Conservation (phyloP, 805 yeast species). For the Wickerhamomyces chambardii region DNA sequence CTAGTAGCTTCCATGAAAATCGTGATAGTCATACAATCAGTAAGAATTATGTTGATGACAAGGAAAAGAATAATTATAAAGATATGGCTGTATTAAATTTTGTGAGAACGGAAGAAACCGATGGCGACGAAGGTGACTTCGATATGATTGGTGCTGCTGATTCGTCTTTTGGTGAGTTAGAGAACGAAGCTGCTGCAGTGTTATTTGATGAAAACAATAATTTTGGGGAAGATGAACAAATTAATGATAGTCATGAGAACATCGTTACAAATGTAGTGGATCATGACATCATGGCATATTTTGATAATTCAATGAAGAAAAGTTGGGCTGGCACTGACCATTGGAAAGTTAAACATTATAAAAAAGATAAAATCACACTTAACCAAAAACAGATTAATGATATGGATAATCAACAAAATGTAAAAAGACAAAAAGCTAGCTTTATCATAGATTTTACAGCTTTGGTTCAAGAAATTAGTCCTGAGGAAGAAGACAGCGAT, state of each 20-base stretch:
- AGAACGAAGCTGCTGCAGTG: slow-evolving; percentile 14
- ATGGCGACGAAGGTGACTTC: slow-evolving; percentile 12
- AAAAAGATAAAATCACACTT: slow-evolving; percentile 20
- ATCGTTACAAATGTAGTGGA: slow-evolving; percentile 31
- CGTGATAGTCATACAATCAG: too few species aligned
- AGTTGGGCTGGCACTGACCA: slow-evolving; percentile 93
- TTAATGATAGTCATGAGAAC: slow-evolving; percentile 12
- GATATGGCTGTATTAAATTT: too few species aligned
- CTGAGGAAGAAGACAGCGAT: not conserved
- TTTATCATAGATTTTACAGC: slow-evolving; percentile 33
- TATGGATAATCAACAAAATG: slow-evolving; percentile 6
- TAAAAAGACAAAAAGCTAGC: slow-evolving; percentile 25
- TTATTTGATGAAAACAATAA: slow-evolving; percentile 11
- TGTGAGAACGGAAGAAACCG: slow-evolving; percentile 18
- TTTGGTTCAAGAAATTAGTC: not conserved
- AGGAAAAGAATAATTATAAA: too few species aligned
- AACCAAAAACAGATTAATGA: slow-evolving; percentile 2
- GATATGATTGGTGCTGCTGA: slow-evolving; percentile 10
- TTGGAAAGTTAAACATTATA: slow-evolving; percentile 72
- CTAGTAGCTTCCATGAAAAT: slow-evolving; percentile 11
- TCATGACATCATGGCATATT: slow-evolving; percentile 67
- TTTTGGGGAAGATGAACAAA: slow-evolving; percentile 7
- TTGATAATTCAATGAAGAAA: slow-evolving; percentile 57
- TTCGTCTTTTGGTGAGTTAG: slow-evolving; percentile 12
- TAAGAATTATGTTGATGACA: too few species aligned